Evolutionary conservation across 768 basidiomycete genomes (phyloP), one percentile per base, ranked within the genome.

Genomic region (Boletus tomentosulus): DNA sequence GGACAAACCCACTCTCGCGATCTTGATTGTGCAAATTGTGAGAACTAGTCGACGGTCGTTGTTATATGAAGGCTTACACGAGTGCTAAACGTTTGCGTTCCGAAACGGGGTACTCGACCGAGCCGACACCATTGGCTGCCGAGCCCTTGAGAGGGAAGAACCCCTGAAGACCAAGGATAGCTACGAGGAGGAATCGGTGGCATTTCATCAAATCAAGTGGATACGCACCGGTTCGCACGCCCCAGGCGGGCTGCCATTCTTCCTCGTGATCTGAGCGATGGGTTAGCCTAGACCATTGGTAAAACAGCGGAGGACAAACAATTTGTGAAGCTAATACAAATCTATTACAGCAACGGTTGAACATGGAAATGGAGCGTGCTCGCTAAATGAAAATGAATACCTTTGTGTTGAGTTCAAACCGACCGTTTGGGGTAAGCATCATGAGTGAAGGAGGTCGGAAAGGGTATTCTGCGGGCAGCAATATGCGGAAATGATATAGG

Each of bases 221-320:
- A 46, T 43, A 64, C 78, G 57, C 54, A 89, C 89, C 94, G 52
- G 95, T 98, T 57, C 96, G 82, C 19, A 98, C 90, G 51, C 96
- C 96, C 96, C 96, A 98, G 25, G 93, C 92, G 35, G 96, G 96
- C 70, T 98, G 94, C 96, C 96, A 98, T 31, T 91, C 78, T 61
- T 98, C 96, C 71, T 94, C 92, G 60, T 98, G 94, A 76, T 96
- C 89, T 92, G 62, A 39, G 19, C 8, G 44, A 60, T 57, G 46
- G 55, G 43, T 66, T 50, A 70, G 61, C 54, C 68, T 71, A 72
- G 68, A 58, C 63, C 55, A 33, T 47, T 53, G 31, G 57, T 57
- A 54, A 58, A 61, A 56, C 53, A n/a, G 53, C 15, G 55, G 48
- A 46, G 39, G 33, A 76, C 86, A 50, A 63, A 93, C 90, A 94